Evolutionary conservation across 257 asterid species (phyloP).

Genomic region (Mentha longifolia): DNA sequence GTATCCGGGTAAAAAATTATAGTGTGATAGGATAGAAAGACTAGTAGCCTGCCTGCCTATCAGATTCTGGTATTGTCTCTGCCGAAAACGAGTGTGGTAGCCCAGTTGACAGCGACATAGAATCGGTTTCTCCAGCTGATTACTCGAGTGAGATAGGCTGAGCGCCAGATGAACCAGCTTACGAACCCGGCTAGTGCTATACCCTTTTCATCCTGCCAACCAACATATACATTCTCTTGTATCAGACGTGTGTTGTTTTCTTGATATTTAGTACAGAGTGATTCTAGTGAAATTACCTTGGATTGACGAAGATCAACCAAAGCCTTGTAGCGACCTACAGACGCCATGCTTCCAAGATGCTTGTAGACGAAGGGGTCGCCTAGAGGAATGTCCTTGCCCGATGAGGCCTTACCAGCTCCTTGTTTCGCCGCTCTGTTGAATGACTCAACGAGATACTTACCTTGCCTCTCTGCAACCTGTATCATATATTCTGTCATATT

Average conservation of each 20-base stretch:
- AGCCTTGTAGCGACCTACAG: constrained; percentile 90
- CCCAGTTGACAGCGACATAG: constrained; percentile 90
- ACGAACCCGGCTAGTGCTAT: constrained; percentile 67
- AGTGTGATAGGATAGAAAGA: neutral
- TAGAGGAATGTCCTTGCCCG: constrained; percentile 6
- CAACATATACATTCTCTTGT: neutral
- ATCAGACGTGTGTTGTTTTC: neutral
- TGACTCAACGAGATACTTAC: constrained; percentile 74
- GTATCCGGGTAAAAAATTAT: neutral
- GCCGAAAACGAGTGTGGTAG: constrained; percentile 79
- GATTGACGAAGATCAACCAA: constrained; percentile 83
- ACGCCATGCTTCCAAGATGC: constrained; percentile 94
- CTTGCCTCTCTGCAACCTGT: constrained; percentile 96
- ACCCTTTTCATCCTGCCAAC: constrained; percentile 66
- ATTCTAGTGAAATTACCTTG: constrained; percentile 46
- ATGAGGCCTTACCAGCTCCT: constrained; percentile 69
- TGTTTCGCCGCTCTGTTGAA: constrained; percentile 59
- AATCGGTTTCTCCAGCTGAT: constrained; percentile 94
- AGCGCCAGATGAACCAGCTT: constrained; percentile 89
- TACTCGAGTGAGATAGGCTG: constrained; percentile 84
- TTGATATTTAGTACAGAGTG: neutral
- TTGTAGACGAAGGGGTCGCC: constrained; percentile 84
- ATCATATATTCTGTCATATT: neutral
- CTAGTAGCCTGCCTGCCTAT: constrained; percentile 2
- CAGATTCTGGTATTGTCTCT: constrained; percentile 79